phyloP scores from a whole-genome alignment of 805 yeast species.

The Wickerhamomyces bisporus region DNA sequence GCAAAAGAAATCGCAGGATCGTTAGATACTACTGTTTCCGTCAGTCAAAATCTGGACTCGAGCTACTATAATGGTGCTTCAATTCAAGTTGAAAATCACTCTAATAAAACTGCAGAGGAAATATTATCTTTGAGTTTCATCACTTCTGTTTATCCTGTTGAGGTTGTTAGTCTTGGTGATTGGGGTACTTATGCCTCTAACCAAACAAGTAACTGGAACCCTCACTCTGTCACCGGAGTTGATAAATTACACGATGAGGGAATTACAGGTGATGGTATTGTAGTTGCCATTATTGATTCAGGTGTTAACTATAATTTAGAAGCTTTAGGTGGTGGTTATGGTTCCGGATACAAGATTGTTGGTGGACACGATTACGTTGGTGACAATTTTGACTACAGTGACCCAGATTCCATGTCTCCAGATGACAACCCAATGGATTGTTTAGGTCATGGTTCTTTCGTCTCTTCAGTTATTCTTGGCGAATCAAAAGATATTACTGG shows the following conservation, averaged over 20 bases:
- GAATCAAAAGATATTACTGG: constrained; percentile 5
- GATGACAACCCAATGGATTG: constrained; percentile 12
- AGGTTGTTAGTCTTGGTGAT: neutral
- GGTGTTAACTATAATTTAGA: constrained; percentile 8
- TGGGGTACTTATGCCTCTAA: neutral
- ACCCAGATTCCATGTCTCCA: constrained; percentile 6
- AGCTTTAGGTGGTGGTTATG: constrained; percentile 7
- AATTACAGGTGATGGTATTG: constrained; percentile 1
- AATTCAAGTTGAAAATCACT: neutral
- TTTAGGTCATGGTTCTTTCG: constrained; percentile 17
- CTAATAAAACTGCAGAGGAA: neutral
- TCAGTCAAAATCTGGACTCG: neutral
- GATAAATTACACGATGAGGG: neutral
- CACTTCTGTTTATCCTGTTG: neutral
- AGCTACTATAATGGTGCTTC: neutral
- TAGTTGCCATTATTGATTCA: constrained; percentile 2
- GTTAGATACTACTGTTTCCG: no score
- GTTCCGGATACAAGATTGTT: constrained; percentile 7
- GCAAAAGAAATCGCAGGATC: no score
- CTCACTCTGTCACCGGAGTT: constrained; percentile 5
- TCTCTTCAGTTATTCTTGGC: constrained; percentile 12
- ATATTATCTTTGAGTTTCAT: neutral
- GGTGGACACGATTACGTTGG: constrained; percentile 12
- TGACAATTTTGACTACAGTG: no score
- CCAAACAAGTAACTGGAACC: constrained; percentile 2